Evolutionary conservation across 1,284 basidiomycete genomes (phyloP).

Genomic region (Cutaneotrichosporon cavernicola): DNA sequence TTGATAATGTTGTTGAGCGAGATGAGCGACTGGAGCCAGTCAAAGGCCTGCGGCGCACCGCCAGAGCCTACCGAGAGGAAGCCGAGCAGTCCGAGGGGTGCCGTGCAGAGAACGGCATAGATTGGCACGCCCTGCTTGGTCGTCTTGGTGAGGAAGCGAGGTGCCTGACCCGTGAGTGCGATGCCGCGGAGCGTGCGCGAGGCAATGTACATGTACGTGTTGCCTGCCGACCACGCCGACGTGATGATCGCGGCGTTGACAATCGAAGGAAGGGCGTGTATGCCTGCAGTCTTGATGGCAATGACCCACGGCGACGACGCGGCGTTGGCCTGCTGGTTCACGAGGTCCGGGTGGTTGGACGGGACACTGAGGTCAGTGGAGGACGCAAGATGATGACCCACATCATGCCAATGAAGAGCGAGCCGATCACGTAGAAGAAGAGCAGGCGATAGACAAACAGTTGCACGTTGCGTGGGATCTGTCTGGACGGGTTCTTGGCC

Average conservation of each 20-base stretch:
- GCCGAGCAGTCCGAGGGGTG: slow-evolving; percentile 60
- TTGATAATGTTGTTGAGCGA: slow-evolving; percentile 34
- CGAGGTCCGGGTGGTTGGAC: slow-evolving; percentile 12
- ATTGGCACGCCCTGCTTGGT: slow-evolving; percentile 73
- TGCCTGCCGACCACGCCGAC: slow-evolving; percentile 59
- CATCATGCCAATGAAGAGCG: slow-evolving; percentile 15
- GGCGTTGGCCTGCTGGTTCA: slow-evolving; percentile 4
- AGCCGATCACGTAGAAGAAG: slow-evolving; percentile 50
- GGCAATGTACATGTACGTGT: slow-evolving; percentile 55
- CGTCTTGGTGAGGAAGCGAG: slow-evolving; percentile 65
- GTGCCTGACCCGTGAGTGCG: slow-evolving; percentile 71
- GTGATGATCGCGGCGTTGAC: slow-evolving; percentile 64
- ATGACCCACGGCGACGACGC: slow-evolving; percentile 44
- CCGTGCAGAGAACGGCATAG: slow-evolving; percentile 64
- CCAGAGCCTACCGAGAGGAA: slow-evolving; percentile 60
- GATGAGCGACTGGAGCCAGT: slow-evolving; percentile 59
- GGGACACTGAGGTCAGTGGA: slow-evolving; percentile 62
- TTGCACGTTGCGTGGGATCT: slow-evolving; percentile 71
- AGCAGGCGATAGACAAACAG: slow-evolving; percentile 73
- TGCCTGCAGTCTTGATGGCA: slow-evolving; percentile 60
- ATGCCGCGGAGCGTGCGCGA: slow-evolving; percentile 32
- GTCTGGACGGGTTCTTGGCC: slow-evolving; percentile 57
- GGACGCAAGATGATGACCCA: slow-evolving; percentile 58
- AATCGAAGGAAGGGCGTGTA: slow-evolving; percentile 67
- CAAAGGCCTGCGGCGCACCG: slow-evolving; percentile 59